A percentile compares a stretch with the other conserved stretches of the same genome.
These are phyloP conservation scores for Venturia asperata DNA, from an alignment of 2,329 filamentous ascomycete species.

Conservation along the genomic window DNA sequence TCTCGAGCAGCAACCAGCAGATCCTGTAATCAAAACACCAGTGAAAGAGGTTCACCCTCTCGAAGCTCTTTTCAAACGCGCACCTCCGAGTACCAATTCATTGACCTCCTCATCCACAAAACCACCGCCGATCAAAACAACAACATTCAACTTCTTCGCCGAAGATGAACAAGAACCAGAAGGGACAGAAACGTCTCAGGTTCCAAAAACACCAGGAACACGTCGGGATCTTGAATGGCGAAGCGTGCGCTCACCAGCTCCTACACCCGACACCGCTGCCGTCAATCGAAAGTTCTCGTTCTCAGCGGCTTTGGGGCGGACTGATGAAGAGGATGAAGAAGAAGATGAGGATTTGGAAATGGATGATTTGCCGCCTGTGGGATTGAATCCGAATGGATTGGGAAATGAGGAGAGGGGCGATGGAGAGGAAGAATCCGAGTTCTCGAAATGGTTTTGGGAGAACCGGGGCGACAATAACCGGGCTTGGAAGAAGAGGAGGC, in stretches of 20 bases:
- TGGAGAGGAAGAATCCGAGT: constrained; percentile 47
- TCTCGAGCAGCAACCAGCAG: constrained; percentile 15
- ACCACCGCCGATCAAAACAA: constrained; percentile 39
- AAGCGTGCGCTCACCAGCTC: constrained; percentile 76
- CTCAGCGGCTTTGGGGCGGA: constrained; percentile 26
- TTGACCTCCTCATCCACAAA: constrained; percentile 30
- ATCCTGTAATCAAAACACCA: constrained; percentile 17
- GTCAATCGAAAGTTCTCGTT: constrained; percentile 58
- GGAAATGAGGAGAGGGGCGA: constrained; percentile 23
- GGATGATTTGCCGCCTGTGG: constrained; percentile 17
- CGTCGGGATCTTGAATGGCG: constrained; percentile 70
- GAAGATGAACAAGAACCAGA: constrained; percentile 28
- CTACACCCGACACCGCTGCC: constrained; percentile 87
- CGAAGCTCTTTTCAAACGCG: constrained; percentile 83
- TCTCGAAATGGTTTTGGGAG: constrained; percentile 55
- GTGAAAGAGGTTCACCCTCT: constrained; percentile 64
- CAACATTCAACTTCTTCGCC: constrained; percentile 72
- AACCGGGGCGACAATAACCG: constrained; percentile 43
- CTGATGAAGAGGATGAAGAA: constrained; percentile 33
- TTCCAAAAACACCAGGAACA: constrained; percentile 76
- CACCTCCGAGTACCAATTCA: constrained; percentile 37
- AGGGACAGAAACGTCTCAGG: constrained; percentile 36
- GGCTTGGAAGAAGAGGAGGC: constrained; percentile 48
- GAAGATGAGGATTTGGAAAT: constrained; percentile 34
- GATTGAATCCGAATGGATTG: constrained; percentile 29